Percentiles rank a stretch among this genome's conserved stretches.
Conservation (phyloP, 805 yeast species). For the Spencermartinsiella europaea region DNA sequence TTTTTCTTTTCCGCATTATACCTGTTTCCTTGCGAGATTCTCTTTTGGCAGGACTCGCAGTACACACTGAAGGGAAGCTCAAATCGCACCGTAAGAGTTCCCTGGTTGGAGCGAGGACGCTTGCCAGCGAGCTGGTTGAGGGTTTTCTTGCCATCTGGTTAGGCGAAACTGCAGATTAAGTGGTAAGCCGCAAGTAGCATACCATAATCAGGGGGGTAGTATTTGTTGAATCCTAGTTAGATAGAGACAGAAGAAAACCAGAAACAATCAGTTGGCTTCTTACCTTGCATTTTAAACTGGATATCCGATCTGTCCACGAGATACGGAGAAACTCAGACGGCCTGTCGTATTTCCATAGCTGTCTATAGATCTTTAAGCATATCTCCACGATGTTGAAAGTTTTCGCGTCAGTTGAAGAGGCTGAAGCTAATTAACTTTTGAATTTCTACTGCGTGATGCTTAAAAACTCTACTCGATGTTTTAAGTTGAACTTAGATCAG, state of each 20-base stretch:
- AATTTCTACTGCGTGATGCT: too few species aligned
- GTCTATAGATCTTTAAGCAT: too few species aligned
- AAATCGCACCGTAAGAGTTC: slow-evolving; percentile 28
- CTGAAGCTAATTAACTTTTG: too few species aligned
- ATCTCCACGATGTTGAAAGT: too few species aligned
- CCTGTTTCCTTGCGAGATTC: slow-evolving; percentile 28
- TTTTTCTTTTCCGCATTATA: slow-evolving; percentile 31
- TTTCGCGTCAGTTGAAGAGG: too few species aligned
- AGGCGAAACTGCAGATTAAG: not conserved
- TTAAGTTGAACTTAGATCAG: too few species aligned
- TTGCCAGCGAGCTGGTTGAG: slow-evolving; percentile 28
- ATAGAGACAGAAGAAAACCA: not conserved
- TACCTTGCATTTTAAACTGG: slow-evolving; percentile 5
- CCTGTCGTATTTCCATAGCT: too few species aligned
- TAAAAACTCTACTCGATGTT: too few species aligned
- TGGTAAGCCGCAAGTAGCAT: slow-evolving; percentile 8
- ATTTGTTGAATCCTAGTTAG: slow-evolving; percentile 27
- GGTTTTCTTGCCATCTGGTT: slow-evolving; percentile 26
- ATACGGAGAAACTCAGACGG: too few species aligned
- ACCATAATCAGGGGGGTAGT: slow-evolving; percentile 34
- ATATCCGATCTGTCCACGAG: too few species aligned
- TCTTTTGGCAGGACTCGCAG: slow-evolving; percentile 25
- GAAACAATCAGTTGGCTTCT: not conserved
- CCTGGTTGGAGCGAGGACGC: slow-evolving; percentile 24
- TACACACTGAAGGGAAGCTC: slow-evolving; percentile 29